Evolutionary conservation across 495 filamentous ascomycete species (phyloP).

Genomic region (Alectoria sarmentosa): DNA sequence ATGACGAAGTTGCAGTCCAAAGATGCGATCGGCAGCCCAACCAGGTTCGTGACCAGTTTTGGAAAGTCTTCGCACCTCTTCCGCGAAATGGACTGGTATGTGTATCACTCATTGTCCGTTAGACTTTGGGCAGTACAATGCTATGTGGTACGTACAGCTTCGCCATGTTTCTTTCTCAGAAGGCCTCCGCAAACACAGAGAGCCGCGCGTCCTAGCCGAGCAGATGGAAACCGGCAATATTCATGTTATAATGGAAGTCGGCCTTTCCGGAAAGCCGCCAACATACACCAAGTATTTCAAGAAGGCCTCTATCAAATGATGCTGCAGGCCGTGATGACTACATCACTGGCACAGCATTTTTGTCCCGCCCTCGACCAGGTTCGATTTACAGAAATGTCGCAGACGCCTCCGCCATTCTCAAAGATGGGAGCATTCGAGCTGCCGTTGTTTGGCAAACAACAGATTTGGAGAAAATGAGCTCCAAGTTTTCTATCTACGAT

Average conservation of each 20-base stretch:
- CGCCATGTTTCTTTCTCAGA: background rate
- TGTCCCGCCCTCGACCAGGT: background rate
- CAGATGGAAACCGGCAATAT: background rate
- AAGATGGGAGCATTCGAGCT: background rate
- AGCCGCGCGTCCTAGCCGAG: constrained; percentile 2
- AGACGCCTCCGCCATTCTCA: background rate
- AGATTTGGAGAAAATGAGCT: background rate
- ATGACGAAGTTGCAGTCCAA: background rate
- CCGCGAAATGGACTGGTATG: background rate
- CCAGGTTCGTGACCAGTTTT: background rate
- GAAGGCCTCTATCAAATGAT: background rate
- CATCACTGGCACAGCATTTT: background rate
- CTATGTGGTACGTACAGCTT: background rate
- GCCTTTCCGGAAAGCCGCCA: background rate
- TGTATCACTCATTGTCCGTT: background rate
- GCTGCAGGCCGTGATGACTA: background rate
- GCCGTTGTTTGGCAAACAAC: constrained; percentile 14
- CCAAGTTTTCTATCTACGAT: constrained; percentile 15
- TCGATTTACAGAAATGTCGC: background rate
- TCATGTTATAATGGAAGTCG: background rate
- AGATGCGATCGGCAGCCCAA: background rate
- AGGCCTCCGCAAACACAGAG: background rate
- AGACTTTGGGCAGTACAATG: background rate
- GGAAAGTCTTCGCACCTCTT: background rate
- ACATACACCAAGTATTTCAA: background rate